A percentile compares a stretch with the other conserved stretches of the same genome.
phyloP scores from a whole-genome alignment of 305 asterid species.

The Rubia occidens region DNA sequence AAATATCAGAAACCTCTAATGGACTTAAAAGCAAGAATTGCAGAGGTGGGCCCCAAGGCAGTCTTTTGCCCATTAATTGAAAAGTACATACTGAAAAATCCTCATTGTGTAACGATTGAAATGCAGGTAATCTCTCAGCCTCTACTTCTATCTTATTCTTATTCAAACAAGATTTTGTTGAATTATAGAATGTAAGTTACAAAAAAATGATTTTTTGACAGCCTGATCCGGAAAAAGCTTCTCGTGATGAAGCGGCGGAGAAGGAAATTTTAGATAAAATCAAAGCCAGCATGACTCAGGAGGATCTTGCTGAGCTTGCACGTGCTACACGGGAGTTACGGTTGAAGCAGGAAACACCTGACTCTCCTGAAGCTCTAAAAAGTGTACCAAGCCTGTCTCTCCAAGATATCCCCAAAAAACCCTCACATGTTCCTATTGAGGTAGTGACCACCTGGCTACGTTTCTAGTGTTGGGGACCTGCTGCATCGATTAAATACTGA shows the following conservation, averaged over 20 bases:
- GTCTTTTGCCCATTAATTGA: conserved; percentile 87
- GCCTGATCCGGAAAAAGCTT: conserved; percentile 96
- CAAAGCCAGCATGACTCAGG: conserved; percentile 77
- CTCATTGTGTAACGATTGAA: conserved; percentile 77
- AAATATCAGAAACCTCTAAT: conserved; percentile 76
- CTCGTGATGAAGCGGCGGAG: conserved; percentile 78
- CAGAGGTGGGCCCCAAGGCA: conserved; percentile 84
- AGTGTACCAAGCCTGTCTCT: conserved; percentile 83
- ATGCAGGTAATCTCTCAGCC: conserved; percentile 63
- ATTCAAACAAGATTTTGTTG: background rate
- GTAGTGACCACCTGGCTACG: conserved; percentile 33
- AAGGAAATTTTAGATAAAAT: conserved; percentile 60
- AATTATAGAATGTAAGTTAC: background rate
- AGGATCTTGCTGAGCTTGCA: conserved; percentile 96
- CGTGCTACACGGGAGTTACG: conserved; percentile 83
- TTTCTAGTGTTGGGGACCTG: conserved; percentile 12
- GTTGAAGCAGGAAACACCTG: conserved; percentile 96
- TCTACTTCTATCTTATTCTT: background rate
- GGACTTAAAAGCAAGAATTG: conserved; percentile 85
- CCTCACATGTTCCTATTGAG: conserved; percentile 72
- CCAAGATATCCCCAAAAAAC: conserved; percentile 87
- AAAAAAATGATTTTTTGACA: conserved; percentile 25
- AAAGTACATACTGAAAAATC: conserved; percentile 67
- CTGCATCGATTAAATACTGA: conserved; percentile 16
- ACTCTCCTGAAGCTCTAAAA: conserved; percentile 91